A percentile compares a stretch with the other conserved stretches of the same genome.
Evolutionary conservation across 345 rosid genomes (phyloP).

Genomic region (Salix suchowensis): DNA sequence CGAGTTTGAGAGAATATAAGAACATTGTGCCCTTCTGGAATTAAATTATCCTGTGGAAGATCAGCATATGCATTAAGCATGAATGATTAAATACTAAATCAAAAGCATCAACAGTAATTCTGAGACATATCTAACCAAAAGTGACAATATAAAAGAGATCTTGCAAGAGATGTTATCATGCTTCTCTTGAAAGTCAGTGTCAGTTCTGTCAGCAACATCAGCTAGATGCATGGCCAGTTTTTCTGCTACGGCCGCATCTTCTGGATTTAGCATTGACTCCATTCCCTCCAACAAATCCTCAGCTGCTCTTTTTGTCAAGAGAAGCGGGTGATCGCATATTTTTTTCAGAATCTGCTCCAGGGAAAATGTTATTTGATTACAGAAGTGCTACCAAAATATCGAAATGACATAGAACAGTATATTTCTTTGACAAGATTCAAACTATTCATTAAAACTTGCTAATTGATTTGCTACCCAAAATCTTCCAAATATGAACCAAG

Average conservation of each 20-base stretch:
- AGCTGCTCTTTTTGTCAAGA: constrained; percentile 77
- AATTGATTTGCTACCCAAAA: not conserved
- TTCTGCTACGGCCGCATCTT: constrained; percentile 79
- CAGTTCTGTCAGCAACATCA: constrained; percentile 64
- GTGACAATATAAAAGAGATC: constrained; percentile 66
- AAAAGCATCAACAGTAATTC: constrained; percentile 8
- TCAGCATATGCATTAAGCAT: constrained; percentile 17
- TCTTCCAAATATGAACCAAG: not conserved
- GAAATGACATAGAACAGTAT: not conserved
- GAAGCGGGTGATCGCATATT: constrained; percentile 80
- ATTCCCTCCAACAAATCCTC: constrained; percentile 89
- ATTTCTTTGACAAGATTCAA: not conserved
- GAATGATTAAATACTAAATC: not conserved
- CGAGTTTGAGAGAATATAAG: constrained; percentile 96
- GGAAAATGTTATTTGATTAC: constrained; percentile 2
- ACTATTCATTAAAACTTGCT: not conserved
- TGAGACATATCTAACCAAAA: constrained; percentile 56
- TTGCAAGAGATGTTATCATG: constrained; percentile 89
- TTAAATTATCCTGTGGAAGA: constrained; percentile 54
- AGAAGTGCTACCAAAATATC: not conserved
- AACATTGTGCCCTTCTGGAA: constrained; percentile 90
- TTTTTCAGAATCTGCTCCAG: constrained; percentile 85
- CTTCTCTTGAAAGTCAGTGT: constrained; percentile 67
- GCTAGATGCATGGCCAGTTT: constrained; percentile 88
- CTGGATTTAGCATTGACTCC: constrained; percentile 67